A percentile compares a stretch with the other conserved stretches of the same genome.
These are phyloP conservation scores for Apiospora hydei DNA, from an alignment of 2,329 filamentous ascomycete species.

Conservation along the genomic window DNA sequence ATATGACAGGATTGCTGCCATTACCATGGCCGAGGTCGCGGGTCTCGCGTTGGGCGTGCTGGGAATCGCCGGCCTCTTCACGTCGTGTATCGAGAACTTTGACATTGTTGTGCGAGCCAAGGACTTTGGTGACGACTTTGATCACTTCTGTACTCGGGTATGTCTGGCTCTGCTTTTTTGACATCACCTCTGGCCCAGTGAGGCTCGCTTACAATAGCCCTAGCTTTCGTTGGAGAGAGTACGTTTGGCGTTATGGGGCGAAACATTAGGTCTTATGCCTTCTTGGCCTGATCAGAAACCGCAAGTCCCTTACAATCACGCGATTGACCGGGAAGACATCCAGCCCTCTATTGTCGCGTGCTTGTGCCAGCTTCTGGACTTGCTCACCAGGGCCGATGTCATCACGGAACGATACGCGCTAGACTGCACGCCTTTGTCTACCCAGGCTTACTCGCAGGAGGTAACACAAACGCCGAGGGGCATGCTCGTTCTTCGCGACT, in stretches of 20 bases:
- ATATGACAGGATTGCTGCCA: background rate
- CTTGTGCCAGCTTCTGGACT: background rate
- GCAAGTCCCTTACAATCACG: background rate
- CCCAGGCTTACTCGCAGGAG: background rate
- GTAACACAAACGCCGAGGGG: constrained; percentile 26
- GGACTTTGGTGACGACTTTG: constrained; percentile 36
- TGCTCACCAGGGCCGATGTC: background rate
- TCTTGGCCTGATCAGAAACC: background rate
- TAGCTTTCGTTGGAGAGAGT: constrained; percentile 30
- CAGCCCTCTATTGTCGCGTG: background rate
- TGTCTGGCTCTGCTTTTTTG: no score
- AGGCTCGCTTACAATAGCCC: background rate
- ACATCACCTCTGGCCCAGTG: background rate
- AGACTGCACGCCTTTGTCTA: background rate
- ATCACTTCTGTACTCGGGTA: constrained; percentile 33
- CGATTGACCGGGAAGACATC: background rate
- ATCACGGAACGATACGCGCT: constrained; percentile 8
- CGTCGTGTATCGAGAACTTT: constrained; percentile 37
- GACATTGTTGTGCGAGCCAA: constrained; percentile 35
- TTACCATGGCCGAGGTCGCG: constrained; percentile 29
- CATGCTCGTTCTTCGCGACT: constrained; percentile 31
- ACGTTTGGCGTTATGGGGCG: constrained; percentile 29
- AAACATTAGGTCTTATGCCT: constrained; percentile 30
- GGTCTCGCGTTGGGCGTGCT: constrained; percentile 35
- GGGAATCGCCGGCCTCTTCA: constrained; percentile 36